Base-by-base conservation (phyloP, 208 protist genomes). In the Acanthamoeba quina region DNA sequence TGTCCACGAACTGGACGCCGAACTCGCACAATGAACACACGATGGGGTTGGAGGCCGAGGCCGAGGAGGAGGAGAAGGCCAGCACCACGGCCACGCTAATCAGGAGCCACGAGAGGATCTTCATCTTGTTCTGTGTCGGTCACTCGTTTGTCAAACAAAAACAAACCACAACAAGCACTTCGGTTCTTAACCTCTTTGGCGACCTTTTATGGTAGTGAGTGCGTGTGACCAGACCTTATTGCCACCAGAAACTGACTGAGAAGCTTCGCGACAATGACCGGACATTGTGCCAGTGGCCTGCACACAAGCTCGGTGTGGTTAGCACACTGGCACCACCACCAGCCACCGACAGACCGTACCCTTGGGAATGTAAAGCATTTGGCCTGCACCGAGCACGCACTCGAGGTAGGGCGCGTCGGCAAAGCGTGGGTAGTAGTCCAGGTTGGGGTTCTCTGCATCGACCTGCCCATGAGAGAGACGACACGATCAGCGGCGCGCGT, bases 261-360 rank as follows among this genome's bases (percentile, higher is more conserved):
- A 89, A 89, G 80, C 21, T 64, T 7, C 37, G 49, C 26, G 52
- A 68, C 29, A 89, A 44, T 0, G 80, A 86, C 26, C 78, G 78
- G 10, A 86, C 78, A n/a, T 86, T 64, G 26, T 86, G 78, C 78
- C 78, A 86, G 78, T 86, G 78, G 3, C 78, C 78, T 86, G 52
- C 31, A 66, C 78, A 86, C 6, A 47, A 10, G 41, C 41, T 10
- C 41, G 6, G 41, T 47, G 41, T 47, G 41, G 24, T 47, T 31
- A 19, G 26, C 17, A 13, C 13, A 13, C 13, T 13, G 2, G 68
- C n/a, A 24, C 15, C 17, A 31, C 5, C n/a, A 41, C 0, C 11
- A 17, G 47, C n/a, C 31, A 31, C 3, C n/a, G 49, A 85, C 3
- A 19, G 76, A 4, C 10, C 0, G 47, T 86, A 86, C 78, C 78